A percentile compares a stretch with the other conserved stretches of the same genome.
Conservation (phyloP, 176 grass and related monocot species). For the Otatea glauca region DNA sequence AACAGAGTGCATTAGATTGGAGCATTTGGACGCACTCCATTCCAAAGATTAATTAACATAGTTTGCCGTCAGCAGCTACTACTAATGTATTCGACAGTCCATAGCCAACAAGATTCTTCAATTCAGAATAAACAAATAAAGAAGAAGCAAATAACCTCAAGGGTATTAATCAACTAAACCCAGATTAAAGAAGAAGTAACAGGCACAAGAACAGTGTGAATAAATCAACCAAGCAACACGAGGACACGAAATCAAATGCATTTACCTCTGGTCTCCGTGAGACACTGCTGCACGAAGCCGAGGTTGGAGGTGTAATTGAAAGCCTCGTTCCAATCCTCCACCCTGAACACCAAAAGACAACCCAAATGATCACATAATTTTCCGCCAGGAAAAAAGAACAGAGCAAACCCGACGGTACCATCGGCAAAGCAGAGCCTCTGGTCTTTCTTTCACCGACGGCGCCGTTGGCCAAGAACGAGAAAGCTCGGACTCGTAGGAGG, state of each 20-base stretch:
- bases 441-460: neutral
- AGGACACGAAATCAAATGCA: too few relatives aligned
- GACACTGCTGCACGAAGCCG: conserved; percentile 47
- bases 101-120: neutral
- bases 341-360: conserved; percentile 17
- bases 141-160: neutral
- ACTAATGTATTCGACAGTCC: neutral
- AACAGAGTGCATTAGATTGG: neutral
- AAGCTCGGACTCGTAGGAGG: neutral
- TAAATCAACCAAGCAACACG: neutral
- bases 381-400: neutral
- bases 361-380: neutral
- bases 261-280: conserved; percentile 36
- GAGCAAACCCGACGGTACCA: neutral
- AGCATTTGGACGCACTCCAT: neutral
- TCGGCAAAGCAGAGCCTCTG: neutral
- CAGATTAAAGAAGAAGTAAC: neutral
- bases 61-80: neutral
- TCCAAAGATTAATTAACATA: neutral
- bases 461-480: neutral
- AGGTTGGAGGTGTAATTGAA: conserved; percentile 70
- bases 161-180: neutral
- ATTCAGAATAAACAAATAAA: neutral
- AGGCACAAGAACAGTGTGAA: neutral
- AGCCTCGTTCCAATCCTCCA: conserved; percentile 64